A percentile compares a stretch with the other conserved stretches of the same genome.
Conservation (phyloP, 1,284 basidiomycete genomes). For the Grifola frondosa region DNA sequence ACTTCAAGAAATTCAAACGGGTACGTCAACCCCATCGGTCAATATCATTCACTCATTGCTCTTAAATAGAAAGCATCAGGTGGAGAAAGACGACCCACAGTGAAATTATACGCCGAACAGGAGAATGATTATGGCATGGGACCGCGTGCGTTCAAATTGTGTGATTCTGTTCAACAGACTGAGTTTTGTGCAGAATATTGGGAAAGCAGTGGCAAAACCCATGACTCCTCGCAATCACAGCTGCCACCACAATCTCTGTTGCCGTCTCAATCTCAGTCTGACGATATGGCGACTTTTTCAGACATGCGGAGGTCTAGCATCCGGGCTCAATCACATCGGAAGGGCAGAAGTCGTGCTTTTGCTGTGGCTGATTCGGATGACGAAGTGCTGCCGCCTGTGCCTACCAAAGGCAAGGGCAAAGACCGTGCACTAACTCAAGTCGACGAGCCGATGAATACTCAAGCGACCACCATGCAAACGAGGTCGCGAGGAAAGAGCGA, state of each 20-base stretch:
- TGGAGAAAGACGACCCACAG: constrained; percentile 35
- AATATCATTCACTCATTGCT: neutral
- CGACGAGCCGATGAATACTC: constrained; percentile 3
- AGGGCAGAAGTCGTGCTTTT: constrained; percentile 7
- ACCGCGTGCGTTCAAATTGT: constrained; percentile 35
- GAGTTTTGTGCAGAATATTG: constrained; percentile 46
- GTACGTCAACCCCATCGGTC: constrained; percentile 37
- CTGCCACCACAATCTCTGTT: constrained; percentile 21
- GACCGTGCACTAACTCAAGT: constrained; percentile 4
- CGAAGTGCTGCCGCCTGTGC: constrained; percentile 24
- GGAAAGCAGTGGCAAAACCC: too few relatives aligned
- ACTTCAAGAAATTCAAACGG: constrained; percentile 90
- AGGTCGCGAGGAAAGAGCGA: constrained; percentile 15
- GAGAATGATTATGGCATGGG: constrained; percentile 59
- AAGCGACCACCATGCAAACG: constrained; percentile 4
- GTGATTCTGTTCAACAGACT: constrained; percentile 1
- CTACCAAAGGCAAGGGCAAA: constrained; percentile 20
- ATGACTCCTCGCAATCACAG: constrained; percentile 19
- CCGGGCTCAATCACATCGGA: constrained; percentile 14
- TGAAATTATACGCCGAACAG: constrained; percentile 54
- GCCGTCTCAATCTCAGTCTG: constrained; percentile 17
- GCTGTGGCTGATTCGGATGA: constrained; percentile 35
- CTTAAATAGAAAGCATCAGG: constrained; percentile 30
- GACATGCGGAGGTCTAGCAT: too few relatives aligned
- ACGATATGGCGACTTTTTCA: too few relatives aligned